A percentile compares a stretch with the other conserved stretches of the same genome.
These are phyloP conservation scores for Carallia pectinifolia DNA, from an alignment of 345 rosid genomes.

Conservation along the genomic window DNA sequence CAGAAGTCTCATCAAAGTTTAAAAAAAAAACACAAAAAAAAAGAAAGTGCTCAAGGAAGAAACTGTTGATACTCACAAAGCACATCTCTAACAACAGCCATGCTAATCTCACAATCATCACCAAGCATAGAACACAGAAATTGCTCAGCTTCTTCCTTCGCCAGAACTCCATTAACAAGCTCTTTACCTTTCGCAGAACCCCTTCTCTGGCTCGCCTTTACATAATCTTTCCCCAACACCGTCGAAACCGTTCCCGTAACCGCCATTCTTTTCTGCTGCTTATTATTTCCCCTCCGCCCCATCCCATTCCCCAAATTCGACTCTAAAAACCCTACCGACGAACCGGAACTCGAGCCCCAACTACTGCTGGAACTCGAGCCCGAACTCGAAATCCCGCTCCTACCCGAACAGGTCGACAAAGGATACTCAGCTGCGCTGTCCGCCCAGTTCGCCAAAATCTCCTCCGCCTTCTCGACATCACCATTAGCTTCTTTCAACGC, in stretches of 20 bases:
- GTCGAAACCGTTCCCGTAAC: slow-evolving; percentile 81
- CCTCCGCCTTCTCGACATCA: slow-evolving; percentile 50
- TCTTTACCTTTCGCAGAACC: slow-evolving; percentile 25
- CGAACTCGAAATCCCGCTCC: slow-evolving; percentile 40
- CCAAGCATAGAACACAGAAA: slow-evolving; percentile 78
- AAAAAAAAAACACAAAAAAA: neutral
- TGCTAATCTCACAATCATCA: slow-evolving; percentile 60
- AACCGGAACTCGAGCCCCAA: slow-evolving; percentile 38
- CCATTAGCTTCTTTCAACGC: slow-evolving; percentile 47
- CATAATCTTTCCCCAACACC: slow-evolving; percentile 72
- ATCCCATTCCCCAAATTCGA: slow-evolving; percentile 21
- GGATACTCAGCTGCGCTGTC: slow-evolving; percentile 44
- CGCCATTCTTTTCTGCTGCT: slow-evolving; percentile 65
- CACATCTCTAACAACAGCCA: slow-evolving; percentile 80
- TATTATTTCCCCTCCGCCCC: slow-evolving; percentile 35
- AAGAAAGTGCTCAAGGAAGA: neutral
- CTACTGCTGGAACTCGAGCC: slow-evolving; percentile 18
- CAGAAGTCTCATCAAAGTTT: neutral
- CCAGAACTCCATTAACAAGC: slow-evolving; percentile 24
- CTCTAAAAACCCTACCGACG: slow-evolving; percentile 38
- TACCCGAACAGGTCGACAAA: slow-evolving; percentile 36
- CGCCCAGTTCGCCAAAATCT: slow-evolving; percentile 28
- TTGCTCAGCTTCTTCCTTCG: slow-evolving; percentile 60
- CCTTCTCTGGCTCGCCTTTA: slow-evolving; percentile 42
- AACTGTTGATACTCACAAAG: slow-evolving; percentile 47